Conservation (phyloP, 768 basidiomycete genomes). For the Phlebiopsis gigantea region DNA sequence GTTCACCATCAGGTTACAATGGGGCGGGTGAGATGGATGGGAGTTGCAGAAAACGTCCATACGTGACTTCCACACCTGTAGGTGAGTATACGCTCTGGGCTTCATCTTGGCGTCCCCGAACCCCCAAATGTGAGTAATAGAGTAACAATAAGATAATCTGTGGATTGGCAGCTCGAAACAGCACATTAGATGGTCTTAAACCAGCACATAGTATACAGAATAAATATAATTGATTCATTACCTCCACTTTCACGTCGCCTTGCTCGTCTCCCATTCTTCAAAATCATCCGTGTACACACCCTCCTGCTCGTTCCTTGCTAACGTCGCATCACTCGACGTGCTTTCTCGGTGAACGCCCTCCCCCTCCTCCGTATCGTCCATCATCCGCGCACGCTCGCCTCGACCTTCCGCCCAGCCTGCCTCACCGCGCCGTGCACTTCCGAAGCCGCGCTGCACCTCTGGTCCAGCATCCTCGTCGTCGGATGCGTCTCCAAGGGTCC, state of each 20-base stretch:
- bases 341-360: slow-evolving; percentile 32
- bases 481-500: slow-evolving; percentile 71
- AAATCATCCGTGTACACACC: slow-evolving; percentile 19
- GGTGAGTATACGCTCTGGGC: too few relatives aligned
- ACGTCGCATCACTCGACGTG: slow-evolving; percentile 33
- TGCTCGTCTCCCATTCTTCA: slow-evolving; percentile 16
- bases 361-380: slow-evolving; percentile 19
- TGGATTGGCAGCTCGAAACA: too few relatives aligned
- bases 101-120: too few relatives aligned
- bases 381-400: slow-evolving; percentile 22
- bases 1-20: too few relatives aligned
- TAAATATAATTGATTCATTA: background rate
- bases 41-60: too few relatives aligned
- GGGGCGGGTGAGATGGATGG: too few relatives aligned
- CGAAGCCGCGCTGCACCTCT: slow-evolving; percentile 6
- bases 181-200: background rate
- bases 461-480: slow-evolving; percentile 54
- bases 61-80: too few relatives aligned
- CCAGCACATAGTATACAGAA: background rate
- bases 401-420: slow-evolving; percentile 11
- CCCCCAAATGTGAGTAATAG: too few relatives aligned
- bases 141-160: too few relatives aligned
- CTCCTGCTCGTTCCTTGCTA: slow-evolving; percentile 20
- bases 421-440: slow-evolving; percentile 3
- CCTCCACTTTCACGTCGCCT: background rate